Base-by-base conservation (phyloP, 208 protist genomes). In the Crithidia thermophila region DNA sequence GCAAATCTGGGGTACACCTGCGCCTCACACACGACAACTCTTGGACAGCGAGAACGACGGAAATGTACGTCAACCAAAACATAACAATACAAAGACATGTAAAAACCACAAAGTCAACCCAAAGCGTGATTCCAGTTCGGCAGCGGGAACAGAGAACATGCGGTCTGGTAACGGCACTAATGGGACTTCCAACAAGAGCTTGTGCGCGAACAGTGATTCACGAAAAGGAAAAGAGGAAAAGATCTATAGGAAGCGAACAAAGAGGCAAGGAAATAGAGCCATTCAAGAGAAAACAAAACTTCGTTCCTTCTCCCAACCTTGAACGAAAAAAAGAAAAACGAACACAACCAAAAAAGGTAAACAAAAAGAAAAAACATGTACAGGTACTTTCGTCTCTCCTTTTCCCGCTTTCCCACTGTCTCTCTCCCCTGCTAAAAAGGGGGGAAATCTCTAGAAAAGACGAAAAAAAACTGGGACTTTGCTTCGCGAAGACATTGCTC, bases 271-370 rank as follows among this genome's bases (percentile, higher is more conserved):
- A 62, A 52, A 63, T 33, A 39, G 57, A 50, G 2, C 2, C 8
- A 33, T 25, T 50, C 57, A 64, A 65, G 23, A 72, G 33, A 52
- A 47, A 40, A 56, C 20, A 56, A 56, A 56, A 56, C 3, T 4
- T 14, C 3, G 6, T 25, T 31, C 16, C 16, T 16, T 43, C 16
- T 43, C 16, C 16, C 47, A 30, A 18, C 21, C 47, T 36, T 13
- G 47, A 53, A 30, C 4, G 4, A 53, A 28, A 53, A 30, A 53
- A 53, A 8, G 47, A 21, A 20, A 53, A 53, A 30, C 20, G n/a
- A 18, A 30, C 16, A 7, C 4, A n/a, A n/a, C n/a, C n/a, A 18
- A 18, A 45, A n/a, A 53, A 30, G 28, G 23, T 9, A 27, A 28
- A 43, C 3, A 56, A 56, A 28, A 20, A 46, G 40, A 65, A 51